phyloP scores from a whole-genome alignment of 805 yeast genomes.

The Metschnikowia anglica region DNA sequence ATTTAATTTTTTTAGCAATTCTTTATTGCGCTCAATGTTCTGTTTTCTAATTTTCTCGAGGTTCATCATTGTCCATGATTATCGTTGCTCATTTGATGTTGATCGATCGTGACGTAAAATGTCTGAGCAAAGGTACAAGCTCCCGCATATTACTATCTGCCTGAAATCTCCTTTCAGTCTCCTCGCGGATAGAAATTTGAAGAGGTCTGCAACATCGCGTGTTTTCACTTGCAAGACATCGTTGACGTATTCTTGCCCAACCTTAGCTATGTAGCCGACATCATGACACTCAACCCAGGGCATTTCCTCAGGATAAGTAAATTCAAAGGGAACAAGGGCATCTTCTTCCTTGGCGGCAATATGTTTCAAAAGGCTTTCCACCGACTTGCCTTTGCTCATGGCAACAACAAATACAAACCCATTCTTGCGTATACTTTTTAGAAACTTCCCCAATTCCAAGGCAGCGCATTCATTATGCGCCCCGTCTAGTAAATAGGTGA shows the following conservation, averaged over 20 bases:
- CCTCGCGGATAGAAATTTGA: conserved; percentile 11
- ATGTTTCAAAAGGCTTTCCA: conserved; percentile 49
- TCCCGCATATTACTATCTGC: conserved; percentile 41
- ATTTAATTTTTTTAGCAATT: conserved; percentile 67
- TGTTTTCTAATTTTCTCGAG: conserved; percentile 32
- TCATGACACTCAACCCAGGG: conserved; percentile 77
- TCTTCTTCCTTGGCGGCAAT: conserved; percentile 51
- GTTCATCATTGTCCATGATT: conserved; percentile 2
- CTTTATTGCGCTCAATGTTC: conserved; percentile 81
- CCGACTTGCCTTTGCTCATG: conserved; percentile 70
- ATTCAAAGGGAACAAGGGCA: conserved; percentile 58
- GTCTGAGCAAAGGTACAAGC: conserved; percentile 43
- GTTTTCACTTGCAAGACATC: conserved; percentile 14
- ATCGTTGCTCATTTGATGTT: conserved; percentile 7
- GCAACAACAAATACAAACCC: conserved; percentile 65
- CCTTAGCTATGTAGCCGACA: conserved; percentile 29
- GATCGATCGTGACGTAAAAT: conserved; percentile 26
- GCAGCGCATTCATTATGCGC: conserved; percentile 93
- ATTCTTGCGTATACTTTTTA: conserved; percentile 30
- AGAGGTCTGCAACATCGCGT: conserved; percentile 2
- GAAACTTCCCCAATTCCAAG: conserved; percentile 57
- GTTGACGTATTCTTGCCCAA: conserved; percentile 25
- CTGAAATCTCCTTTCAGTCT: conserved; percentile 25
- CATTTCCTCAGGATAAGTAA: conserved; percentile 80
- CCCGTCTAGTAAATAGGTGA: conserved; percentile 68